Evolutionary conservation across 1,139 yeast genomes (phyloP).

Genomic region (Sugiyamaella paludigena): DNA sequence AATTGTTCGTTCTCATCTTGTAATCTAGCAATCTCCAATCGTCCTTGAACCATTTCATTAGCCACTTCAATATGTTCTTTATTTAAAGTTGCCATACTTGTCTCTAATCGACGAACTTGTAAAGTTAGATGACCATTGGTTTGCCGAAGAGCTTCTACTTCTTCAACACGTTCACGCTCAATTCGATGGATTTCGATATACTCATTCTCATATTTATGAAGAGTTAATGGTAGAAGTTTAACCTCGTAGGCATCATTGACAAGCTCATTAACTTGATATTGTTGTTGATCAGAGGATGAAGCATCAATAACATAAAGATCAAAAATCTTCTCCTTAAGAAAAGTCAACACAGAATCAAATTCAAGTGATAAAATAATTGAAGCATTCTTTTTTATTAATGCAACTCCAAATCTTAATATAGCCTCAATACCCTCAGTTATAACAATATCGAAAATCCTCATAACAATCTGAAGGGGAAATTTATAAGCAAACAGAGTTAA

Average conservation of each 20-base stretch:
- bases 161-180: constrained; percentile 67
- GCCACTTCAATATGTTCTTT: constrained; percentile 78
- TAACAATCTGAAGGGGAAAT: constrained; percentile 80
- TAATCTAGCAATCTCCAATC: constrained; percentile 62
- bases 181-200: constrained; percentile 67
- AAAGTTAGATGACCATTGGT: constrained; percentile 72
- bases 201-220: constrained; percentile 69
- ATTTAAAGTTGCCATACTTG: constrained; percentile 63
- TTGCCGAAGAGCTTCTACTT: constrained; percentile 61
- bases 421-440: constrained; percentile 89
- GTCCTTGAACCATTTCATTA: constrained; percentile 66
- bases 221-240: constrained; percentile 65
- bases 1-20: constrained; percentile 62
- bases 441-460: constrained; percentile 79
- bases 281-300: constrained; percentile 13
- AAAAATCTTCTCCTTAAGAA: constrained; percentile 75
- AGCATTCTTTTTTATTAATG: constrained; percentile 69
- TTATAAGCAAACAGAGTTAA: constrained; percentile 90
- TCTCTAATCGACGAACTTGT: constrained; percentile 72
- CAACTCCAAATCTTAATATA: constrained; percentile 73
- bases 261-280: constrained; percentile 65
- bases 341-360: constrained; percentile 73
- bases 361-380: constrained; percentile 54
- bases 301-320: constrained; percentile 54
- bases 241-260: constrained; percentile 78